Percentiles rank a stretch among this genome's conserved stretches.
phyloP scores from a whole-genome alignment of 768 basidiomycete genomes.

The Mycena filopes region DNA sequence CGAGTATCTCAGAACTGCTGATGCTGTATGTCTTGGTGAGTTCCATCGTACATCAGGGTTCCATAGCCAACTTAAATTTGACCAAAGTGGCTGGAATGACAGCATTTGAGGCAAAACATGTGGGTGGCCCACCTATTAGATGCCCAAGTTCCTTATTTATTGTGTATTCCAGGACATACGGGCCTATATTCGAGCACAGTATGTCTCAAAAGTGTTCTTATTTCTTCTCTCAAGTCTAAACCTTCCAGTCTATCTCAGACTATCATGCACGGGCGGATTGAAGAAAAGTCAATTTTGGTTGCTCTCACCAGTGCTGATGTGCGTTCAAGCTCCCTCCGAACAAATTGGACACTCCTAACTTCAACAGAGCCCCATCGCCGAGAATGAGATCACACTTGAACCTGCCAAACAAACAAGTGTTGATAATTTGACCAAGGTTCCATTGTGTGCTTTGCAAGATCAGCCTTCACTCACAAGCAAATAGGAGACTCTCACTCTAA shows the following conservation, averaged over 20 bases:
- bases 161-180: conserved; percentile 23
- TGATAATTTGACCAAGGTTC: conserved; percentile 6
- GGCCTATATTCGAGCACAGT: conserved; percentile 17
- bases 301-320: conserved; percentile 32
- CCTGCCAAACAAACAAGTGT: conserved; percentile 12
- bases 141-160: not conserved
- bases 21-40: conserved; percentile 24
- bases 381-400: conserved; percentile 22
- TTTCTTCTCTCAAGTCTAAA: not conserved
- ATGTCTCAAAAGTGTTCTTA: too few relatives aligned
- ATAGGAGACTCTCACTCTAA: conserved; percentile 15
- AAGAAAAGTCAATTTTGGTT: conserved; percentile 23
- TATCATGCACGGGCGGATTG: conserved; percentile 25
- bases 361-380: conserved; percentile 20
- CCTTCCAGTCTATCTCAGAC: conserved; percentile 17
- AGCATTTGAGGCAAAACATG: conserved; percentile 25
- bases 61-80: not conserved
- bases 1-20: conserved; percentile 24
- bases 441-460: not conserved
- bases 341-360: not conserved
- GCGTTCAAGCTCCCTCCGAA: not conserved
- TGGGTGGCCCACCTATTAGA: not conserved
- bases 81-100: conserved; percentile 19
- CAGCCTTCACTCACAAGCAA: not conserved
- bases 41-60: too few relatives aligned